Conservation (phyloP, 208 protist species). For the Leptomonas seymouri region DNA sequence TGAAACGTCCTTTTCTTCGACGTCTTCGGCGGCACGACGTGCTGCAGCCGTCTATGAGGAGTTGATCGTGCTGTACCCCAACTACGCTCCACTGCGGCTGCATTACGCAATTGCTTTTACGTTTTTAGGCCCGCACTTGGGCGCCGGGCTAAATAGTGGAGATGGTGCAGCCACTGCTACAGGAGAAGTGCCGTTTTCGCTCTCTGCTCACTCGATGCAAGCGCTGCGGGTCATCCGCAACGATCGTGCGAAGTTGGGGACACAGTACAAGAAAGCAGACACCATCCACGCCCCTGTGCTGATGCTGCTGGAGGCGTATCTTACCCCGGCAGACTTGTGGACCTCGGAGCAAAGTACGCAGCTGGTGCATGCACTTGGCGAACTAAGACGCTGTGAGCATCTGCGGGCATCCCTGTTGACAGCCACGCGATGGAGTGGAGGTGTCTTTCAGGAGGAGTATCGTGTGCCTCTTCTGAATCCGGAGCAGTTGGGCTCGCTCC, state of each 20-base stretch:
- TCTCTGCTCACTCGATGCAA: slow-evolving; percentile 20
- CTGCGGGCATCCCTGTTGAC: slow-evolving; percentile 7
- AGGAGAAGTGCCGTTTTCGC: background rate
- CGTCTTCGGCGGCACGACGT: slow-evolving; percentile 29
- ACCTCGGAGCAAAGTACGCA: slow-evolving; percentile 5
- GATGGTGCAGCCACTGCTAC: background rate
- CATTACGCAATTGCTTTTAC: slow-evolving; percentile 59
- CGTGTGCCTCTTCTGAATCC: slow-evolving; percentile 16
- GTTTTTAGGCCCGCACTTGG: slow-evolving; percentile 12
- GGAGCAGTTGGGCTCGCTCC: slow-evolving; percentile 10
- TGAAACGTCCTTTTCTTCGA: slow-evolving; percentile 45
- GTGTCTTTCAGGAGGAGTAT: slow-evolving; percentile 18
- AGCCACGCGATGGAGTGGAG: slow-evolving; percentile 1
- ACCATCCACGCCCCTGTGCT: slow-evolving; percentile 36
- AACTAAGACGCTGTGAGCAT: slow-evolving; percentile 6
- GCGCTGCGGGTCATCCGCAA: slow-evolving; percentile 25
- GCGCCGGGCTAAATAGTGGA: background rate
- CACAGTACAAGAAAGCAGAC: slow-evolving; percentile 30
- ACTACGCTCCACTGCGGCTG: slow-evolving; percentile 65
- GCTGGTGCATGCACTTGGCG: slow-evolving; percentile 18
- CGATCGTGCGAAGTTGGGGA: slow-evolving; percentile 15
- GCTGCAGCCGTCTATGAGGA: slow-evolving; percentile 74
- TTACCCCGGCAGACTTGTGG: slow-evolving; percentile 20
- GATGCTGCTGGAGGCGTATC: slow-evolving; percentile 53
- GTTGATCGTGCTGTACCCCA: slow-evolving; percentile 73